Evolutionary conservation across 352 stramenopile genomes (phyloP), one percentile per base, ranked within the genome.

Genomic region (Phytophthora pluvialis): DNA sequence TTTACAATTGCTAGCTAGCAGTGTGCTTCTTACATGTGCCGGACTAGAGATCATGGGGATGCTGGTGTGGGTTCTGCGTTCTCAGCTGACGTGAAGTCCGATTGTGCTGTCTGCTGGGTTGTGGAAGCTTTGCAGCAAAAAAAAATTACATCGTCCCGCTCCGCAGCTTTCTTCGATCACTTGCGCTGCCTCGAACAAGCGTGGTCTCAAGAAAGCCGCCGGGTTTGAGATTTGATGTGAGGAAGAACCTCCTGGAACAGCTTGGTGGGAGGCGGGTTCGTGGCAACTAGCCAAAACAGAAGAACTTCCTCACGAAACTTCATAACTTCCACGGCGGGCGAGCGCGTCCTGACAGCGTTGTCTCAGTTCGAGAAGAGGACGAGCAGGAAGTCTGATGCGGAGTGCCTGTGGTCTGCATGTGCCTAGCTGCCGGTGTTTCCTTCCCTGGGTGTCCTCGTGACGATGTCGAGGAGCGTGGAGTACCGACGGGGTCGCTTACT

Each of bases 271-370:
- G 16, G 42, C 40, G 38, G 18, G 26, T 5, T 65, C 38, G 38
- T 53, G 13, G 53, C 25, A 26, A 29, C 52, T 75, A 78, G 36
- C 50, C 42, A 38, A 76, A 53, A 45, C 66, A 79, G 25, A 77
- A 69, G 54, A 67, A 70, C 44, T 73, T 73, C 48, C 60, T 73
- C 60, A 77, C 32, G 46, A 74, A 54, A 40, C 56, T 63, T 79
- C 60, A 81, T 57, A 77, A 67, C 26, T 77, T 77, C 73, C 73
- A 81, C 15, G 56, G 67, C 11, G 73, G 62, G 9, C 73, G 61
- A 15, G 49, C 8, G 12, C 33, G 36, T 33, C 25, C 56, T 31
- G 57, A 54, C 15, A 52, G 16, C 3, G 50, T 65, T 11, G 51
- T 60, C n/a, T 68, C 61, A 11, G 18, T 7, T 18, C 42, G 59